Conservation (phyloP, 2,329 filamentous ascomycete species). For the Paecilomyces formosus region DNA sequence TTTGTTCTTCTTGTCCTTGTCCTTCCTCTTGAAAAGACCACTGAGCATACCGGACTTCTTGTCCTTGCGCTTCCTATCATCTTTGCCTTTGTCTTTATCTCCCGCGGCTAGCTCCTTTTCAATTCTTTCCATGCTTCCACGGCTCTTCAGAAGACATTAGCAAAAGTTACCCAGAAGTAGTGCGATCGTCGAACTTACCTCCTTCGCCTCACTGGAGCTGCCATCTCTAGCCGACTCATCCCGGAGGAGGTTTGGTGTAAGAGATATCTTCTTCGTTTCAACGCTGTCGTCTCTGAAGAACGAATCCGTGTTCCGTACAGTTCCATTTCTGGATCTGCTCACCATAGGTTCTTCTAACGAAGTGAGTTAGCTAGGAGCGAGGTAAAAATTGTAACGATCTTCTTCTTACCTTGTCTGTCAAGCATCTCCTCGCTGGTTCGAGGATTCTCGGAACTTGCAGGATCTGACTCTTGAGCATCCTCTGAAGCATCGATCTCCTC, state of each 20-base stretch:
- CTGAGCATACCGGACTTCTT: constrained; percentile 68
- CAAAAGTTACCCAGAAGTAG: background rate
- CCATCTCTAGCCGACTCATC: constrained; percentile 54
- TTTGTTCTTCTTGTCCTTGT: constrained; percentile 55
- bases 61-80: constrained; percentile 64
- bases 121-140: constrained; percentile 66
- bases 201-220: constrained; percentile 28
- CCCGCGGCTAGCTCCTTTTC: constrained; percentile 58
- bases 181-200: constrained; percentile 19
- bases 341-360: constrained; percentile 20
- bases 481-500: constrained; percentile 16
- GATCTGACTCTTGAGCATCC: constrained; percentile 18
- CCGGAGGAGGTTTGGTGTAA: constrained; percentile 84
- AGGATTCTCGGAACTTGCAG: constrained; percentile 27
- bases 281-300: constrained; percentile 96
- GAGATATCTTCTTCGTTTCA: constrained; percentile 93
- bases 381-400: background rate
- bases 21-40: constrained; percentile 60
- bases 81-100: constrained; percentile 49
- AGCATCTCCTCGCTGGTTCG: constrained; percentile 62
- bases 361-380: constrained; percentile 9
- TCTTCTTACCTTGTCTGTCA: constrained; percentile 35
- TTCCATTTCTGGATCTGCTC: constrained; percentile 68
- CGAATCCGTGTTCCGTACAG: constrained; percentile 83
- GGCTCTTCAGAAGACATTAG: constrained; percentile 36